Percentiles rank a stretch among this genome's conserved stretches.
Evolutionary conservation across 2,329 filamentous ascomycete genomes (phyloP).

Genomic region (Sarocladium strictum): DNA sequence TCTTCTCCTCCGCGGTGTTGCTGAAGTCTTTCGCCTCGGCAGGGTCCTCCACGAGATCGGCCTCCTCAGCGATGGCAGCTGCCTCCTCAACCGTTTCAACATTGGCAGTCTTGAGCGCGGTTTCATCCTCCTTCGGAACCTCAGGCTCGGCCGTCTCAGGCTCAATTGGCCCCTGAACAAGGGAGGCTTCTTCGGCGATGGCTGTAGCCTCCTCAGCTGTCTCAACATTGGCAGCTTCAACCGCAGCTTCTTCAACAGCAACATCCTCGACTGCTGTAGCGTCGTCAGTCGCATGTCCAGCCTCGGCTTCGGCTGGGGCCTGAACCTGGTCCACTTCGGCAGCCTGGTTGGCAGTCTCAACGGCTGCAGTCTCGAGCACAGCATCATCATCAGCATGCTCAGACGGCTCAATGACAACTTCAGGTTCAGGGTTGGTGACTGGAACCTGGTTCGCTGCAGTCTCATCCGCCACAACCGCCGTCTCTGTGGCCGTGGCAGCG

Average conservation of each 20-base stretch:
- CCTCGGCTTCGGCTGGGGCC: constrained; percentile 9
- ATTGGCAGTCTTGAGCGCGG: not conserved
- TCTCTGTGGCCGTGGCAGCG: constrained; percentile 9
- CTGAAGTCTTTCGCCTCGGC: not conserved
- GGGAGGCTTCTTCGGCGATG: not conserved
- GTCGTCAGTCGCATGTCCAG: constrained; percentile 7
- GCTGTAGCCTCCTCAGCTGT: constrained; percentile 11
- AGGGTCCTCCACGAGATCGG: not conserved
- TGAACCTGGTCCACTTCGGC: constrained; percentile 12
- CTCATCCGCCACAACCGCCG: constrained; percentile 9
- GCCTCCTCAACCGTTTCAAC: not conserved
- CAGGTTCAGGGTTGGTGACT: constrained; percentile 6
- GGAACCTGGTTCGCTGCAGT: constrained; percentile 12
- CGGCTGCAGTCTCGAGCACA: constrained; percentile 11
- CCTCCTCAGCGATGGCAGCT: constrained; percentile 10
- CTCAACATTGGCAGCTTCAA: constrained; percentile 11
- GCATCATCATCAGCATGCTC: constrained; percentile 1
- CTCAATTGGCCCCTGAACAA: not conserved
- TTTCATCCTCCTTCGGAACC: not conserved
- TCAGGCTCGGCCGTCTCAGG: not conserved
- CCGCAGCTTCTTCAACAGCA: constrained; percentile 9
- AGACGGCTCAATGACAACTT: constrained; percentile 4
- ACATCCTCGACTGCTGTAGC: constrained; percentile 6
- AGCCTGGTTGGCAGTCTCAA: constrained; percentile 14
- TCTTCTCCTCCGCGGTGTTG: not conserved